These are phyloP conservation scores for Prunus yedoensis DNA, from an alignment of 331 rosid species.

Conservation along the genomic window DNA sequence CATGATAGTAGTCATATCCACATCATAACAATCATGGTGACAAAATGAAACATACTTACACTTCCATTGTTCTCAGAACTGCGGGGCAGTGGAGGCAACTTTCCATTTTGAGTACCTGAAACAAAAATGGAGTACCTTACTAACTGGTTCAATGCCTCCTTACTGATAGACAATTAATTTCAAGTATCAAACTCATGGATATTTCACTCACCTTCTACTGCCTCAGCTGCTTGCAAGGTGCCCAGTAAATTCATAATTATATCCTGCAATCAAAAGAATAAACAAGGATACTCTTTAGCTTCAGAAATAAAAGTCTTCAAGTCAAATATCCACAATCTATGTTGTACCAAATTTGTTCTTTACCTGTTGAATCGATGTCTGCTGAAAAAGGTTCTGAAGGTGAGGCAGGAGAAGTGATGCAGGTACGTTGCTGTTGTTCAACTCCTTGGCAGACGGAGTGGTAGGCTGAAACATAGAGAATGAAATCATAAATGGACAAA, in stretches of 20 bases:
- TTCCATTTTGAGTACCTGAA: constrained; percentile 82
- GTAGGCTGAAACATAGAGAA: constrained; percentile 53
- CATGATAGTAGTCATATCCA: not conserved
- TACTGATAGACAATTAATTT: constrained; percentile 9
- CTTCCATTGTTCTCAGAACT: constrained; percentile 82
- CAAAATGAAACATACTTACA: constrained; percentile 45
- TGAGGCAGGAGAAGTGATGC: constrained; percentile 76
- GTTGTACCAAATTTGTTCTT: not conserved
- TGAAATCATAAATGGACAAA: not conserved
- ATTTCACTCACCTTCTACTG: constrained; percentile 69
- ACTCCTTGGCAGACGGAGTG: constrained; percentile 58
- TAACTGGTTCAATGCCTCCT: constrained; percentile 22
- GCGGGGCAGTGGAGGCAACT: constrained; percentile 82
- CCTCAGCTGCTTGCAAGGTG: constrained; percentile 73
- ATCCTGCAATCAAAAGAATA: constrained; percentile 56
- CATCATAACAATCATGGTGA: not conserved
- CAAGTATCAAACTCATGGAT: constrained; percentile 26
- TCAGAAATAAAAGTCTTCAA: not conserved
- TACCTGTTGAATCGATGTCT: constrained; percentile 93
- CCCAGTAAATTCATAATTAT: constrained; percentile 68
- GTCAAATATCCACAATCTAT: not conserved
- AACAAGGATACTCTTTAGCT: not conserved
- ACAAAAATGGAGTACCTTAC: constrained; percentile 28
- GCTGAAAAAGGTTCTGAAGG: constrained; percentile 89
- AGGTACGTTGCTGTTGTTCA: constrained; percentile 51